Percentiles rank a stretch among this genome's conserved stretches.
These are phyloP conservation scores for Salvia splendens DNA, from an alignment of 257 asterid genomes.

Conservation along the genomic window DNA sequence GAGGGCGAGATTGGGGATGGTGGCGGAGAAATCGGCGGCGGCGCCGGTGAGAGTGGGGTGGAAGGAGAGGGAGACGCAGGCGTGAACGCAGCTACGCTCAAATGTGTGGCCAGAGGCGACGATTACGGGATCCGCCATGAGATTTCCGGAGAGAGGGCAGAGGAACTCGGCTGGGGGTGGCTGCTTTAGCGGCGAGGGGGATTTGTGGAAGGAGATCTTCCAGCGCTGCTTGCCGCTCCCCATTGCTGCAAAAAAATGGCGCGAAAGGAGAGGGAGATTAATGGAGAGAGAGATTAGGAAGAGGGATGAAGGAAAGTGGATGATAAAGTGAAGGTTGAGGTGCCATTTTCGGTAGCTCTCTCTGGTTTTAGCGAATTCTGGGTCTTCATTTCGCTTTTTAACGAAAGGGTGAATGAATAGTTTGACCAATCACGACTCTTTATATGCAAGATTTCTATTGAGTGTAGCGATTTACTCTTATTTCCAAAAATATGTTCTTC, in stretches of 20 bases:
- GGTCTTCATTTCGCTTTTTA: conserved; percentile 3
- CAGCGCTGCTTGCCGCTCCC: conserved; percentile 63
- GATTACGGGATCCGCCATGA: conserved; percentile 94
- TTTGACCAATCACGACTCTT: conserved; percentile 37
- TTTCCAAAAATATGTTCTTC: too few species aligned
- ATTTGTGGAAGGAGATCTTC: conserved; percentile 67
- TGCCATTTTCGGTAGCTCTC: not conserved
- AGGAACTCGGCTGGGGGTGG: conserved; percentile 62
- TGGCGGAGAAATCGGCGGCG: conserved; percentile 62
- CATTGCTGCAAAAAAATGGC: conserved; percentile 28
- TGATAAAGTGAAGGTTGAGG: conserved; percentile 18
- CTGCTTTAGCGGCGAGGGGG: conserved; percentile 36
- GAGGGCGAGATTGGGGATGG: conserved; percentile 87
- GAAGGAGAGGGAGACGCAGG: conserved; percentile 68
- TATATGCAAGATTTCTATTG: conserved; percentile 24
- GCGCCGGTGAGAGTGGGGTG: conserved; percentile 56
- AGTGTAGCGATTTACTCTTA: too few species aligned
- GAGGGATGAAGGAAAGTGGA: conserved; percentile 7
- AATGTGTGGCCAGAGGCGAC: conserved; percentile 87
- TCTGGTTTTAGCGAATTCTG: conserved; percentile 6
- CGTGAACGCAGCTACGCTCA: conserved; percentile 72
- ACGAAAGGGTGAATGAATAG: conserved; percentile 29
- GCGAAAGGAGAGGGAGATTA: not conserved
- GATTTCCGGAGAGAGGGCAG: conserved; percentile 68
- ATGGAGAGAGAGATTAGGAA: not conserved